Evolutionary conservation across 2,329 filamentous ascomycete genomes (phyloP).

Genomic region (Microcera coccophila): DNA sequence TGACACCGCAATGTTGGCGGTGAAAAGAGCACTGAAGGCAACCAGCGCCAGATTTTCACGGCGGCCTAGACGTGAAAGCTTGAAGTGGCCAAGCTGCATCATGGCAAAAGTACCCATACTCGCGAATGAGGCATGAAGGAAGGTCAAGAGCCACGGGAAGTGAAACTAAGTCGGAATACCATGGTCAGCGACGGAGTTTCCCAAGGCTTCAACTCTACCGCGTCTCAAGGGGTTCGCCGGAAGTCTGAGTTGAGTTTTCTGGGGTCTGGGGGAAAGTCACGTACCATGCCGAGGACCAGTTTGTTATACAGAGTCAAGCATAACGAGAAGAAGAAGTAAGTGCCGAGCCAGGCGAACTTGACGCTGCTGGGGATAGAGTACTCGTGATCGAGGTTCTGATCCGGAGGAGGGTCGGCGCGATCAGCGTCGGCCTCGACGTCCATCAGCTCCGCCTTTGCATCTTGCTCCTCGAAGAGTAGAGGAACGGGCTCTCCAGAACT

Average conservation of each 20-base stretch:
- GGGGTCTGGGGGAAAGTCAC: slow-evolving; percentile 14
- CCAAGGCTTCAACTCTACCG: not conserved
- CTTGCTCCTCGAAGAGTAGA: slow-evolving; percentile 31
- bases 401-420: slow-evolving; percentile 25
- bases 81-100: slow-evolving; percentile 49
- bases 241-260: not conserved
- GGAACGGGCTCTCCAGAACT: slow-evolving; percentile 31
- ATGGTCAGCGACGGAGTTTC: not conserved
- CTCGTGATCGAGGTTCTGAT: slow-evolving; percentile 41
- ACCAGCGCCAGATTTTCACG: slow-evolving; percentile 54
- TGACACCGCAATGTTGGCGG: slow-evolving; percentile 61
- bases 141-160: slow-evolving; percentile 59
- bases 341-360: slow-evolving; percentile 48
- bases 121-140: slow-evolving; percentile 55
- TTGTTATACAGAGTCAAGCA: slow-evolving; percentile 57
- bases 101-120: slow-evolving; percentile 53
- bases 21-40: slow-evolving; percentile 58
- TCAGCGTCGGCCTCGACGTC: slow-evolving; percentile 33
- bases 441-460: slow-evolving; percentile 27
- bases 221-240: not conserved
- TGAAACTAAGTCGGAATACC: slow-evolving; percentile 45
- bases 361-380: slow-evolving; percentile 42
- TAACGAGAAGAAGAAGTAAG: slow-evolving; percentile 49
- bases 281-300: slow-evolving; percentile 49
- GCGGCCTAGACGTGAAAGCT: slow-evolving; percentile 47